These are phyloP conservation scores for Diaporthe sp. DNA, from an alignment of 2,329 filamentous ascomycete genomes.

Conservation along the genomic window DNA sequence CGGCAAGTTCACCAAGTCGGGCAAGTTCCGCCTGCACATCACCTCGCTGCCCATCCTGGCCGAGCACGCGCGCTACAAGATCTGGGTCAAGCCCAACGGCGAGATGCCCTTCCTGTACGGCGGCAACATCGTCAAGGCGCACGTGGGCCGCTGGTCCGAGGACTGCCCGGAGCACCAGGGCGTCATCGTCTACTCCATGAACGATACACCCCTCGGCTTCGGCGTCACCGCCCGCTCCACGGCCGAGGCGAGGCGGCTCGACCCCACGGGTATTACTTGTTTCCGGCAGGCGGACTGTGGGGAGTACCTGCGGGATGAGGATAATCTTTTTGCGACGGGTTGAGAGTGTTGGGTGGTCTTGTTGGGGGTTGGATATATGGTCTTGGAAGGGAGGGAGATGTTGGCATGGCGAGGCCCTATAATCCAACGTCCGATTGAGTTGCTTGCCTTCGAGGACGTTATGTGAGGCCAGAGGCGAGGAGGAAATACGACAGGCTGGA, in stretches of 20 bases:
- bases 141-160: conserved; percentile 85
- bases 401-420: neutral
- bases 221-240: conserved; percentile 91
- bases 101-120: conserved; percentile 99
- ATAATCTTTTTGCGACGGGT: conserved; percentile 71
- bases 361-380: neutral
- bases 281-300: conserved; percentile 96
- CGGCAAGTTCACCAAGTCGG: conserved; percentile 96
- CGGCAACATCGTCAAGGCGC: conserved; percentile 80
- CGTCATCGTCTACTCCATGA: conserved; percentile 90
- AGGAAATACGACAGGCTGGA: neutral
- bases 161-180: conserved; percentile 95
- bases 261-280: conserved; percentile 89
- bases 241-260: conserved; percentile 83
- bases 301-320: conserved; percentile 91
- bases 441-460: neutral
- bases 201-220: conserved; percentile 94
- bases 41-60: conserved; percentile 89
- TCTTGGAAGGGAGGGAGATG: neutral
- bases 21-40: conserved; percentile 95
- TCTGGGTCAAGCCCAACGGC: conserved; percentile 96
- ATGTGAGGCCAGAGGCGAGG: neutral
- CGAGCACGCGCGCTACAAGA: conserved; percentile 93
- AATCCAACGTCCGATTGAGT: neutral
- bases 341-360: conserved; percentile 44